Evolutionary conservation across 306 rosid genomes (phyloP).

Genomic region (Prinsepia uniflora): DNA sequence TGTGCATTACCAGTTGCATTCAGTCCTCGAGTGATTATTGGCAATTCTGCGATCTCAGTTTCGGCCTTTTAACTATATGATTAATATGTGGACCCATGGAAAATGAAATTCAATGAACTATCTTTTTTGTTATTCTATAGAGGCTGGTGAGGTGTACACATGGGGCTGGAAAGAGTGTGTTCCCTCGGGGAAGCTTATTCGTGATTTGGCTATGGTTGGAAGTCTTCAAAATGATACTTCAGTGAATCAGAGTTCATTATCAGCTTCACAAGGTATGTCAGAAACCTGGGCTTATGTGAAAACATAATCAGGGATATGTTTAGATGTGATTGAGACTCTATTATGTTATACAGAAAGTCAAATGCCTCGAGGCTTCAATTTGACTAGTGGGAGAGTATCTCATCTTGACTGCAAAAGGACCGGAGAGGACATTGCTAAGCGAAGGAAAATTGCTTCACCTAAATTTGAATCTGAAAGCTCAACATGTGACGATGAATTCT

Average conservation of each 20-base stretch:
- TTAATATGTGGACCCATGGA: not conserved
- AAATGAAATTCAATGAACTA: not conserved
- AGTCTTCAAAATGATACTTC: slow-evolving; percentile 43
- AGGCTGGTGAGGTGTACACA: slow-evolving; percentile 60
- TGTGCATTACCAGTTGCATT: not conserved
- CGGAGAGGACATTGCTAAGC: slow-evolving; percentile 64
- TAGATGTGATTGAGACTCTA: slow-evolving; percentile 33
- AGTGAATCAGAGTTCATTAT: slow-evolving; percentile 43
- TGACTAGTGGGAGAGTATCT: slow-evolving; percentile 52
- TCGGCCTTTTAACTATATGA: not conserved
- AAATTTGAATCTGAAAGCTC: slow-evolving; percentile 64
- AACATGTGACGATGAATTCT: slow-evolving; percentile 59
- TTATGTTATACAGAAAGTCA: slow-evolving; percentile 45
- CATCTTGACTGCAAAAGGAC: slow-evolving; percentile 48
- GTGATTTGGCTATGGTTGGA: slow-evolving; percentile 47
- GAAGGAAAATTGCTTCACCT: slow-evolving; percentile 53
- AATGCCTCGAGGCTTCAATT: slow-evolving; percentile 41
- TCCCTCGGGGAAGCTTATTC: slow-evolving; percentile 62
- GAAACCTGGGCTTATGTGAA: not conserved
- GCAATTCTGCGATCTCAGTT: not conserved
- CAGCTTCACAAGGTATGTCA: slow-evolving; percentile 54
- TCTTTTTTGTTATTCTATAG: slow-evolving; percentile 32
- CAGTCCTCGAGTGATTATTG: no score
- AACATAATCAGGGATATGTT: not conserved
- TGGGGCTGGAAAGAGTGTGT: slow-evolving; percentile 99